Conservation (phyloP, 345 rosid species). For the Cardamine occulta region DNA sequence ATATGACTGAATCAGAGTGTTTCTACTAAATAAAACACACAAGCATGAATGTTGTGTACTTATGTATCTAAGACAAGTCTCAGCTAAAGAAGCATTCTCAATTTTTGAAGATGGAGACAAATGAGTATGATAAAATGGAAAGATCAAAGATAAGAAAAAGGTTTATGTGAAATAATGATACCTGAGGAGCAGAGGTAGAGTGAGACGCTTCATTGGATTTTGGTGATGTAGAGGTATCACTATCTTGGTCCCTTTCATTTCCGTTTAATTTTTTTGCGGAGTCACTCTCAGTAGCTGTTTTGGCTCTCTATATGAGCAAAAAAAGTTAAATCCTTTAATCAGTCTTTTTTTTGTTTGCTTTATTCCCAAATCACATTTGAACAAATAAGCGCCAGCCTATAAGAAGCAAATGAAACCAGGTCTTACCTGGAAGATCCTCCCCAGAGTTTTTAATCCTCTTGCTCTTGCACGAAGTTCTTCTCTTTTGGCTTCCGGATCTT, state of each 20-base stretch:
- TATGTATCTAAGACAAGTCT: conserved; percentile 20
- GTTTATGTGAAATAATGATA: conserved; percentile 41
- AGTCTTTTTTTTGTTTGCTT: not conserved
- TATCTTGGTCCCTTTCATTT: conserved; percentile 47
- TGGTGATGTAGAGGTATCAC: conserved; percentile 56
- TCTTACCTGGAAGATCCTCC: conserved; percentile 90
- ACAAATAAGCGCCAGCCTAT: not conserved
- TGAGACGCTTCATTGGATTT: conserved; percentile 53
- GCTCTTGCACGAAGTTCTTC: conserved; percentile 94
- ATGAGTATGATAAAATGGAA: not conserved
- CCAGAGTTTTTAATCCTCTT: conserved; percentile 89
- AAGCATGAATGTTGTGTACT: conserved; percentile 2
- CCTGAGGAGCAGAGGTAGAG: conserved; percentile 59
- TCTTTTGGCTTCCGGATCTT: conserved; percentile 77
- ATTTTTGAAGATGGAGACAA: conserved; percentile 13
- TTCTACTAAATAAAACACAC: not conserved
- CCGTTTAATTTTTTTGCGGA: conserved; percentile 56
- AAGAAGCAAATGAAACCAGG: not conserved
- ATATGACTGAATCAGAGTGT: not conserved
- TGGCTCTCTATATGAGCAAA: conserved; percentile 57
- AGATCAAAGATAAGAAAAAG: not conserved
- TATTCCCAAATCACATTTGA: conserved; percentile 11
- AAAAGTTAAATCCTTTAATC: not conserved
- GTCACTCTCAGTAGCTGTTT: conserved; percentile 68
- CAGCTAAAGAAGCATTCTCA: conserved; percentile 6